Evolutionary conservation across 176 grass and related monocot genomes (phyloP), one percentile per base, ranked within the genome.

Genomic region (Carex parvula): DNA sequence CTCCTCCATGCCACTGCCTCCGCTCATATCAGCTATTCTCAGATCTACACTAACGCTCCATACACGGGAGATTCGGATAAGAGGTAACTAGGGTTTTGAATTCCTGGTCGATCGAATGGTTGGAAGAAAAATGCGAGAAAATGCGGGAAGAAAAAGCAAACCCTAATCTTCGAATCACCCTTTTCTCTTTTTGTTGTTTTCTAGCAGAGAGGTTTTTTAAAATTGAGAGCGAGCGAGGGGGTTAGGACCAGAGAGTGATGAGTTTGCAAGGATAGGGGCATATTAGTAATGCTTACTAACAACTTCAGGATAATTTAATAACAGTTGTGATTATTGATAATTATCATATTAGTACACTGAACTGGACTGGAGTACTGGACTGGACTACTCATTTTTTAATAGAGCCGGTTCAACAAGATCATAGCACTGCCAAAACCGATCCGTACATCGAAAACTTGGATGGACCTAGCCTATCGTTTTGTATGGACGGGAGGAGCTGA

Each of bases 1-100:
- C 79, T 84, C 88, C 32, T 87, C 86, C 29, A 90, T 90, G 74
- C 85, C 66, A 52, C 81, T 81, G 57, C 84, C 90, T 86, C 93
- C 93, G 63, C 93, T 86, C 85, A 91, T 91, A 82, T 79, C 88
- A 82, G 96, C 94, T 91, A 93, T 90, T 88, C 66, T 70, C 53
- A 57, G 81, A 86, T 68, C 79, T 79, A 48, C 37, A 32, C 74
- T 78, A 48, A 35, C 5, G 56, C 81, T 87, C 56, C 68, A 78
- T 83, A 42, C 79, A 88, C 26, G 13, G 24, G 17, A 48, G 24
- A 24, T 48, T 60, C 39, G 50, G 17, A 8, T 50, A 26, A 52
- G 76, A 26, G 35, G 81, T 3, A 15, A 22, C 15, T 60, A 84
- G 70, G 81, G 44, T 63, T 15, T 55, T 30, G 74, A 70, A 22